Base-by-base conservation (phyloP, 2,329 filamentous ascomycete species). In the Rhexocercosporidium sp. region DNA sequence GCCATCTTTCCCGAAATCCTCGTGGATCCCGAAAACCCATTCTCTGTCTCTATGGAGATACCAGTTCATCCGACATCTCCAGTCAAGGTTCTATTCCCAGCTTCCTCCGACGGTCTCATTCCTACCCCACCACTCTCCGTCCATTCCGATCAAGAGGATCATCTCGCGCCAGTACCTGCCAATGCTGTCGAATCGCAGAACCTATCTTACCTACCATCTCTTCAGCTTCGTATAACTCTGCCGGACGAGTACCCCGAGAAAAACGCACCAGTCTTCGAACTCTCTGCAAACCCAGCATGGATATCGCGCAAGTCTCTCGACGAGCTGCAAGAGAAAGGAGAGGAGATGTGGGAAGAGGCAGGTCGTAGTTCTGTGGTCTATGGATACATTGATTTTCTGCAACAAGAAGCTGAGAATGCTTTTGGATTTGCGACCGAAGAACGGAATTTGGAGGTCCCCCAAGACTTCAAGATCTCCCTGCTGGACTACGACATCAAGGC, bases 401-500 rank as follows among this genome's bases (percentile, higher is more conserved):
- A 88, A 75, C 85, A 85, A 74, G 83, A 81, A 12, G 84, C 86
- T 4, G 87, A 90, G 66, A 79, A 85, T 68, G 84, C 85, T 16
- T 92, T 92, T 75, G 88, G 84, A 7, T 81, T 88, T 59, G 82
- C 85, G 4, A 80, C 82, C 44, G 73, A 78, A 1, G 78, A 81
- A 3, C 84, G 84, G 5, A 80, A 78, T 20, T 79, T 91, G 37
- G 79, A 84, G 69, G 81, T 90, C 14, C 79, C 83, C 5, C 80
- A 84, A 1, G 82, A 84, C 66, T 83, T 88, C 75, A 92, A 93
- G 78, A 86, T 92, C 20, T 85, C 89, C 5, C 83, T 97, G 16
- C 79, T 97, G 51, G 91, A 94, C 71, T 93, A 92, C 74, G 92
- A 97, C 75, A 89, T 88, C 66, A 89, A 90, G 69, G 89, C 91